Conservation (phyloP, 2,329 filamentous ascomycete genomes). For the Magnaporthiopsis poae region DNA sequence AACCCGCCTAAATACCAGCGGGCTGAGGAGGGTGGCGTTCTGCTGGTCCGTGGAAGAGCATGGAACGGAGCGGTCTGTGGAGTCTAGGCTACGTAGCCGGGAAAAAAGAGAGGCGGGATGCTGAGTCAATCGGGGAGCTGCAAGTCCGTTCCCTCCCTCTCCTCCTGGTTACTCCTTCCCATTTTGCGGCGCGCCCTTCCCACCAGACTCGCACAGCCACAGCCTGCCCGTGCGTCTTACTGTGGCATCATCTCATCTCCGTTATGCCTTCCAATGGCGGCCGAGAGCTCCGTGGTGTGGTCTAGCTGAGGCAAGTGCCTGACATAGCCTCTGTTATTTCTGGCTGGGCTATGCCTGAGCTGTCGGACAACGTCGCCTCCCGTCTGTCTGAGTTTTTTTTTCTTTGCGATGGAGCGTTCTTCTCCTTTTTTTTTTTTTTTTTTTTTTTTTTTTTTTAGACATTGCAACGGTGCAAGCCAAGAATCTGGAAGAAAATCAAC, state of each 20-base stretch:
- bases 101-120: constrained; percentile 8
- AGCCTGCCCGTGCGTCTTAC: not conserved
- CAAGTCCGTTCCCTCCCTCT: not conserved
- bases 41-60: not conserved
- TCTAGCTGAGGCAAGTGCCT: not conserved
- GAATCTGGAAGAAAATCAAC: too few species aligned
- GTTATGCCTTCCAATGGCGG: not conserved
- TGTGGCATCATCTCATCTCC: not conserved
- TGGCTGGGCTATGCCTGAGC: not conserved
- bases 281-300: not conserved
- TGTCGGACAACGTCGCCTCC: too few species aligned
- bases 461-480: too few species aligned
- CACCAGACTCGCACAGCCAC: not conserved
- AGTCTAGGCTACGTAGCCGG: not conserved
- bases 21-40: constrained; percentile 1
- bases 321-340: not conserved
- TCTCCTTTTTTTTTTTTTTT: too few species aligned
- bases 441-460: too few species aligned
- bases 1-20: not conserved
- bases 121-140: constrained; percentile 23
- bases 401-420: too few species aligned
- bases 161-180: not conserved
- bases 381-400: too few species aligned
- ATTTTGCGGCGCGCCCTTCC: too few species aligned
- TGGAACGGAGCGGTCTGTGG: constrained; percentile 1